Evolutionary conservation across 2,329 filamentous ascomycete genomes (phyloP).

Genomic region (Diaporthe vexans): DNA sequence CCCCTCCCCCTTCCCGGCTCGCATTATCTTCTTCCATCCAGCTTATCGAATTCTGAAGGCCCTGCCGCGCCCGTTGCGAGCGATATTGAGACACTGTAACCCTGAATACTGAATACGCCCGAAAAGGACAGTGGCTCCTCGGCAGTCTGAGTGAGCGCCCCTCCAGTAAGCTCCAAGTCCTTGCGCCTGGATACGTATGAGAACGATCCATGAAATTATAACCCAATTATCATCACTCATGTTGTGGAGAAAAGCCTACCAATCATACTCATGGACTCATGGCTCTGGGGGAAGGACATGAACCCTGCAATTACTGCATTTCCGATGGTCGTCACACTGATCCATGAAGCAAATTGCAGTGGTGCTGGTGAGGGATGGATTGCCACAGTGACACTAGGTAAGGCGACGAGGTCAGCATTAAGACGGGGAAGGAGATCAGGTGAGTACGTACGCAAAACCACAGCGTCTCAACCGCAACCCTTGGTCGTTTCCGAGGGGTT

Average conservation of each 20-base stretch:
- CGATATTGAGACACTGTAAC: background rate
- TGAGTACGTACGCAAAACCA: conserved; percentile 40
- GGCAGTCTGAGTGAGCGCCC: background rate
- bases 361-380: conserved; percentile 30
- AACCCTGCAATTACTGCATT: conserved; percentile 30
- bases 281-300: conserved; percentile 13
- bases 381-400: conserved; percentile 36
- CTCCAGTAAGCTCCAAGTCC: background rate
- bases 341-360: conserved; percentile 33
- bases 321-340: conserved; percentile 34
- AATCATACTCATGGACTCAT: background rate
- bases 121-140: background rate
- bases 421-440: background rate
- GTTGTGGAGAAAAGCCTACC: too few relatives aligned
- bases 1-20: background rate
- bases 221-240: background rate
- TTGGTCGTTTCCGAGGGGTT: conserved; percentile 18
- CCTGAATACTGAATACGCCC: background rate
- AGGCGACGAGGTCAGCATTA: conserved; percentile 15
- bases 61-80: background rate
- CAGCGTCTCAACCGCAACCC: conserved; percentile 16
- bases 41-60: background rate
- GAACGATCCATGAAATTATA: background rate
- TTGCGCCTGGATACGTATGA: conserved; percentile 9
- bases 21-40: background rate